phyloP scores from a whole-genome alignment of 768 basidiomycete genomes.

The Amanita molliuscula region DNA sequence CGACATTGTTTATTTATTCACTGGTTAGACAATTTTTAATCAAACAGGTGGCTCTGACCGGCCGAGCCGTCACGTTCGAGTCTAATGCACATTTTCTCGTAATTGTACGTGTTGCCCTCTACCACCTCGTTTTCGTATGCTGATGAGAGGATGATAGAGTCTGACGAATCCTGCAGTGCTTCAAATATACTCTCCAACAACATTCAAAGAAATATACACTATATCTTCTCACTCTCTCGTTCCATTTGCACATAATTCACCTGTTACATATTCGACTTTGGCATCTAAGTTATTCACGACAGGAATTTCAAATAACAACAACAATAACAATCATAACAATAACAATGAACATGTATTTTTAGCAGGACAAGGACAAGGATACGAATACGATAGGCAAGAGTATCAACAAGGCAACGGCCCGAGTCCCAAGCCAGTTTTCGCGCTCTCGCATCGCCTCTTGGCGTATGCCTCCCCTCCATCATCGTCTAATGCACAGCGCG shows the following conservation, averaged over 20 bases:
- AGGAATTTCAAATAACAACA: conserved; percentile 15
- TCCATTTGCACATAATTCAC: conserved; percentile 27
- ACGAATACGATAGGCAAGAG: neutral
- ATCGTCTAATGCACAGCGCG: neutral
- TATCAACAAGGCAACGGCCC: neutral
- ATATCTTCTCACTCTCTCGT: conserved; percentile 37
- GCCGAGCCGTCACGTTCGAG: conserved; percentile 30
- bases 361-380: neutral
- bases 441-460: conserved; percentile 52
- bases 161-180: conserved; percentile 45
- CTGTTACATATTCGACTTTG: conserved; percentile 12
- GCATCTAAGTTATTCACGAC: conserved; percentile 10
- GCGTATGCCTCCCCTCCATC: conserved; percentile 34
- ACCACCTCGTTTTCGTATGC: neutral
- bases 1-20: conserved; percentile 21
- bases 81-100: conserved; percentile 41
- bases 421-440: conserved; percentile 40
- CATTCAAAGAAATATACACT: conserved; percentile 39
- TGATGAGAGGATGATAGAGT: conserved; percentile 27
- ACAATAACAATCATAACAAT: conserved; percentile 1
- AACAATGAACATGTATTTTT: conserved; percentile 6
- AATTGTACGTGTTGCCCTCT: conserved; percentile 35
- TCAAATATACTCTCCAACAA: conserved; percentile 45
- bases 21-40: conserved; percentile 34
- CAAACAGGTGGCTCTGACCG: conserved; percentile 34